A percentile compares a stretch with the other conserved stretches of the same genome.
Evolutionary conservation across 2,329 filamentous ascomycete genomes (phyloP).

Genomic region (Ophiocordyceps polyrhachis-furcata): DNA sequence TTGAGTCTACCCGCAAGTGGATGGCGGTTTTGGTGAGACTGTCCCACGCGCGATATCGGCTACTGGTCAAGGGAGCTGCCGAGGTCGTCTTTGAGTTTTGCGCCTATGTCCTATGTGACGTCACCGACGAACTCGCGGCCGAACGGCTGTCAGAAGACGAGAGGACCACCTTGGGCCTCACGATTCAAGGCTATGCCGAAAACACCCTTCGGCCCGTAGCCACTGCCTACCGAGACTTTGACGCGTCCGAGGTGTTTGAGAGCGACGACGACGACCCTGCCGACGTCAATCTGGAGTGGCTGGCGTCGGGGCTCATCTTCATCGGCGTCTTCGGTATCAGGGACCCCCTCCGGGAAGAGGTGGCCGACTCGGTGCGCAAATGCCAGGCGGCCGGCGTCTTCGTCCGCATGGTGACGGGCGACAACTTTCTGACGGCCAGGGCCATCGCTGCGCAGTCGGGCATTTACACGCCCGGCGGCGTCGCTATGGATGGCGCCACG

Average conservation of each 20-base stretch:
- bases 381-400: constrained; percentile 47
- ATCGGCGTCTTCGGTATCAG: constrained; percentile 41
- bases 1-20: constrained; percentile 34
- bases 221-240: constrained; percentile 55
- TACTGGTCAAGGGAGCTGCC: constrained; percentile 38
- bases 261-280: constrained; percentile 17
- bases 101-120: constrained; percentile 23
- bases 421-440: constrained; percentile 24
- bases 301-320: constrained; percentile 28
- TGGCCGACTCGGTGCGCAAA: constrained; percentile 40
- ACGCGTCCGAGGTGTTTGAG: constrained; percentile 46
- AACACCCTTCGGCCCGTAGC: constrained; percentile 59
- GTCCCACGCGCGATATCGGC: constrained; percentile 24
- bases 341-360: constrained; percentile 45
- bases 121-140: constrained; percentile 15
- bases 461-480: constrained; percentile 39
- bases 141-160: constrained; percentile 13
- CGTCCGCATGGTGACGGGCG: constrained; percentile 43
- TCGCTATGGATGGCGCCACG: constrained; percentile 35
- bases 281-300: constrained; percentile 17
- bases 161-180: constrained; percentile 13
- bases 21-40: constrained; percentile 36
- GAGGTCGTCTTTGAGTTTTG: constrained; percentile 33
- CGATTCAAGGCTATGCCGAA: constrained; percentile 36
- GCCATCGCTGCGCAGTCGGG: constrained; percentile 24